phyloP scores from a whole-genome alignment of 2,329 filamentous ascomycete species.

The Nigrospora oryzae region DNA sequence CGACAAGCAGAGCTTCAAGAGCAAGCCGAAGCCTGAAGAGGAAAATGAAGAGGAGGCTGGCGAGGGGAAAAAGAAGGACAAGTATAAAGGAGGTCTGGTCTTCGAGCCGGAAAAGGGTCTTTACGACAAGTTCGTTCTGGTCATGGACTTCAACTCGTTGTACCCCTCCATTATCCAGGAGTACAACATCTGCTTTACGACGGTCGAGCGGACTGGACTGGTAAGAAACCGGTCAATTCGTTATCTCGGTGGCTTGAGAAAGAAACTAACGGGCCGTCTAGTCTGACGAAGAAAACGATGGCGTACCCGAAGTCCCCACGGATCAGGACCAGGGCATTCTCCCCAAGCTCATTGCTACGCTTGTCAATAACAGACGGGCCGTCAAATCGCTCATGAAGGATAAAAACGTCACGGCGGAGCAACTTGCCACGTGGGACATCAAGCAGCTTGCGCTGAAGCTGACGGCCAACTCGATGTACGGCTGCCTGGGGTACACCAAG shows the following conservation, averaged over 20 bases:
- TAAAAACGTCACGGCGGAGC: constrained; percentile 74
- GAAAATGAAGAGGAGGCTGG: constrained; percentile 58
- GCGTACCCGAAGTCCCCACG: constrained; percentile 76
- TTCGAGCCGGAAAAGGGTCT: constrained; percentile 97
- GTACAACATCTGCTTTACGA: constrained; percentile 99
- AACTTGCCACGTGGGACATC: constrained; percentile 94
- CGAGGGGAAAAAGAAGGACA: constrained; percentile 94
- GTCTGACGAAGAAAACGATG: constrained; percentile 68
- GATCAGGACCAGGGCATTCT: constrained; percentile 78
- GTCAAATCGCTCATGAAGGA: constrained; percentile 98
- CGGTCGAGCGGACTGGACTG: constrained; percentile 68
- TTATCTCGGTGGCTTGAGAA: neutral
- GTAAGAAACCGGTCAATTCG: constrained; percentile 38
- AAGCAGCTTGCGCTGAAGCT: constrained; percentile 95
- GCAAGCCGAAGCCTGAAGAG: constrained; percentile 64
- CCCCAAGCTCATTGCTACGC: constrained; percentile 81
- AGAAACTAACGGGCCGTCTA: constrained; percentile 27
- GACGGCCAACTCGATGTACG: constrained; percentile 99
- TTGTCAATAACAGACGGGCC: constrained; percentile 80
- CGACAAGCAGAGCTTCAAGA: constrained; percentile 80
- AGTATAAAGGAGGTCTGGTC: constrained; percentile 96
- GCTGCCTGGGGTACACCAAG: constrained; percentile 92
- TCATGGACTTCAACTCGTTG: constrained; percentile 99
- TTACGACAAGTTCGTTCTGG: constrained; percentile 95
- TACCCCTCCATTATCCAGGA: constrained; percentile 99